These are phyloP conservation scores for Fonsecaea pugnacius DNA, from an alignment of 2,329 filamentous ascomycete genomes.

Conservation along the genomic window DNA sequence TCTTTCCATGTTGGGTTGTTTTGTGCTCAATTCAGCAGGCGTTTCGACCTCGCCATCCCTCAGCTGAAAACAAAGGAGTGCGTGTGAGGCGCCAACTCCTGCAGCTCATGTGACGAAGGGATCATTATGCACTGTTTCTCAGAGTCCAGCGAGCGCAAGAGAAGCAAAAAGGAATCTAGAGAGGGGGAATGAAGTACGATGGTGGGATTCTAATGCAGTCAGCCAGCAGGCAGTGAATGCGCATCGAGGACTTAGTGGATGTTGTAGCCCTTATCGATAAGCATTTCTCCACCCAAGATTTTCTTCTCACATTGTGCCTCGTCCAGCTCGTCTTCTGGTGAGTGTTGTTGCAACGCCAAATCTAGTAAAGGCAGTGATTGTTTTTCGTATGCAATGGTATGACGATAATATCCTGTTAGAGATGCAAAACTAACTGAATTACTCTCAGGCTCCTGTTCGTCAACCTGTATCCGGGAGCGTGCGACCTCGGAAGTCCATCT, in stretches of 20 bases:
- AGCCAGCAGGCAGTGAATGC: background rate
- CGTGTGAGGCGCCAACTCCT: background rate
- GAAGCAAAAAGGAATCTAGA: background rate
- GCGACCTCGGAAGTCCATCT: conserved; percentile 29
- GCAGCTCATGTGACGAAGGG: background rate
- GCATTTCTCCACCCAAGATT: background rate
- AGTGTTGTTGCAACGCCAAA: background rate
- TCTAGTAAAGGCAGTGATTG: background rate
- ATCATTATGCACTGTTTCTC: background rate
- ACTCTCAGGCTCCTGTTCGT: conserved; percentile 21
- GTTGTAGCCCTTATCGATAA: conserved; percentile 1
- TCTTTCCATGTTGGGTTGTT: background rate
- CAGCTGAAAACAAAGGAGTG: too few species aligned
- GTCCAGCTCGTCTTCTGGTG: background rate
- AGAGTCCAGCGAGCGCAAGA: background rate
- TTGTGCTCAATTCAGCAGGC: background rate
- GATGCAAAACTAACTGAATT: background rate
- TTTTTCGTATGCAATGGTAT: background rate
- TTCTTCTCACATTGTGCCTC: background rate
- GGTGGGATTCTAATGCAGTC: background rate
- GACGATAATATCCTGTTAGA: background rate
- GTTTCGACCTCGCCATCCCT: background rate
- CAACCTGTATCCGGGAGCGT: conserved; percentile 7
- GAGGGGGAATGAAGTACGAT: background rate
- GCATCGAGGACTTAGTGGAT: background rate